These are phyloP conservation scores for Hippophae rhamnoides DNA, from an alignment of 306 rosid genomes.

Conservation along the genomic window DNA sequence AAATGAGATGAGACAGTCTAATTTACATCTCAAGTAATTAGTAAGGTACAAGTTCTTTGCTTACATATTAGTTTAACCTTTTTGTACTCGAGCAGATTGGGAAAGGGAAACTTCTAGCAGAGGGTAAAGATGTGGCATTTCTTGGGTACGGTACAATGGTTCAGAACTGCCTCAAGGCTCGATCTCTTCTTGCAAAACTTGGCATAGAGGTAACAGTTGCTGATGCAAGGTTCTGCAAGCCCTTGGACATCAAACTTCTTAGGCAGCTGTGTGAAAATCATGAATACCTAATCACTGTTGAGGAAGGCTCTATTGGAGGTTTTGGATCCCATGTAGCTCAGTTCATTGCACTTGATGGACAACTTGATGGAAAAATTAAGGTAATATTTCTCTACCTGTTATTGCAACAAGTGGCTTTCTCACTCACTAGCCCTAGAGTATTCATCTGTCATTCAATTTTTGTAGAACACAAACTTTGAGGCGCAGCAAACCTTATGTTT, in stretches of 20 bases:
- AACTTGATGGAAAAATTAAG: slow-evolving; percentile 67
- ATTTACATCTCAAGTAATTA: background rate
- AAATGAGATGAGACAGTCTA: too few species aligned
- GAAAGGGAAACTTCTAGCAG: slow-evolving; percentile 64
- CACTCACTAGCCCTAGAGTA: background rate
- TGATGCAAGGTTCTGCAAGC: slow-evolving; percentile 97
- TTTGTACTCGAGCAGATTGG: slow-evolving; percentile 51
- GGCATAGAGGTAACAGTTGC: slow-evolving; percentile 89
- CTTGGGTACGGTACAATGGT: slow-evolving; percentile 97
- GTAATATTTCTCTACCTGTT: slow-evolving; percentile 22
- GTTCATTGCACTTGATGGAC: slow-evolving; percentile 78
- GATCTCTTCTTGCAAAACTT: slow-evolving; percentile 63
- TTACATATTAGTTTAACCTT: slow-evolving; percentile 6
- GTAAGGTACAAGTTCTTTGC: slow-evolving; percentile 2
- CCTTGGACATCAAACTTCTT: slow-evolving; percentile 75
- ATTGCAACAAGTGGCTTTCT: background rate
- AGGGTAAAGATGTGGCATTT: slow-evolving; percentile 79
- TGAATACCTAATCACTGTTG: slow-evolving; percentile 73
- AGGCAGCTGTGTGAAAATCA: slow-evolving; percentile 74
- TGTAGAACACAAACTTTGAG: background rate
- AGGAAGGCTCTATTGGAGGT: slow-evolving; percentile 94
- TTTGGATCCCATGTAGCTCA: slow-evolving; percentile 94
- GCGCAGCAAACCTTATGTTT: too few species aligned
- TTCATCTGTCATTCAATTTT: background rate
- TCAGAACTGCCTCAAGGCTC: slow-evolving; percentile 80